Base-by-base conservation (phyloP, 768 basidiomycete species). In the Pisolithus marmoratus region DNA sequence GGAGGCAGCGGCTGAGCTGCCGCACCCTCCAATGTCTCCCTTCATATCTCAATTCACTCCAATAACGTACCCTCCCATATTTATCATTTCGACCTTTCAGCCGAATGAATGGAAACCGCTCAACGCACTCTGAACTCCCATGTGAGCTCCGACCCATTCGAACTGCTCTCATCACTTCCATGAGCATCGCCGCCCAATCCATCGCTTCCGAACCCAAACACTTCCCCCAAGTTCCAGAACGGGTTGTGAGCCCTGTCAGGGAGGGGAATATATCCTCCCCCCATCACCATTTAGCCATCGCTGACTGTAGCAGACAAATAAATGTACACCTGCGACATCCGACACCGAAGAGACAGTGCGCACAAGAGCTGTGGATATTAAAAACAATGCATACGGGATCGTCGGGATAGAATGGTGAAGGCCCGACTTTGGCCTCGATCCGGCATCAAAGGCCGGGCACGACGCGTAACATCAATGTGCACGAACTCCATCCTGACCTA, bases 301-400 rank as follows among this genome's bases (percentile, higher is more conserved):
- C 58, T 63, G 1, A 60, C 55, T 1, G 52, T 59, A 29, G 63
- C 41, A 42, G 64, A 63, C 50, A 63, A 7, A 14, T 63, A 65
- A 34, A n/a, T 65, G 62, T 22, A 36, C n/a, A n/a, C n/a, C n/a
- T n/a, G n/a, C n/a, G n/a, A n/a, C 34, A 26, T 49, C 48, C 5
- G 48, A 29, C 19, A 59, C 64, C 9, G 43, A 26, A 19, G 64
- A 61, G 6, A 37, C 46, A 1, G 44, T 23, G 15, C 56, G 56
- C n/a, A n/a, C n/a, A n/a, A n/a, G n/a, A n/a, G n/a, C n/a, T n/a
- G n/a, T n/a, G n/a, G 62, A 64, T 1, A 64, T 66, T 3, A 62
- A 53, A 48, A 65, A 65, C 1, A 62, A 66, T 17, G 48, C 58
- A 0, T 64, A 66, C 17, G 51, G 26, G 26, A n/a, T 27, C 50